These are phyloP conservation scores for Yamadazyma taylorii DNA, from an alignment of 1,139 yeast species.

Conservation along the genomic window DNA sequence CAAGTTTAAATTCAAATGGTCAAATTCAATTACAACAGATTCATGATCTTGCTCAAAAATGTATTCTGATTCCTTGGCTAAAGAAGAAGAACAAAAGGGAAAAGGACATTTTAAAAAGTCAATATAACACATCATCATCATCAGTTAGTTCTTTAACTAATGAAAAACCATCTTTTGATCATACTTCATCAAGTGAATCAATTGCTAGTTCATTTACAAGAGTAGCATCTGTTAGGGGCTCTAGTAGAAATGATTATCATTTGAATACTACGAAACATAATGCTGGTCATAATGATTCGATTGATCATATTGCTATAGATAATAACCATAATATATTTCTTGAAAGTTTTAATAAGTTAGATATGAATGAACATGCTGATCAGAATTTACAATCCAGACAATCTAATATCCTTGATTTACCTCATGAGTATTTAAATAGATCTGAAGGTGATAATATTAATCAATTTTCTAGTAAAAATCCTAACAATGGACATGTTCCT, in stretches of 20 bases:
- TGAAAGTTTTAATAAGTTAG: slow-evolving; percentile 2
- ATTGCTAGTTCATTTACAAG: slow-evolving; percentile 29
- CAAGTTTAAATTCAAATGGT: neutral
- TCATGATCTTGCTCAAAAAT: slow-evolving; percentile 58
- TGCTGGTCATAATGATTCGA: slow-evolving; percentile 6
- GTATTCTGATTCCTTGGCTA: slow-evolving; percentile 62
- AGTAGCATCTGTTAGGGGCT: slow-evolving; percentile 40
- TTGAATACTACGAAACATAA: slow-evolving; percentile 36
- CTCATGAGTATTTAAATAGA: slow-evolving; percentile 30
- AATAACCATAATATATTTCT: slow-evolving; percentile 24
- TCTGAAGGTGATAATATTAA: neutral
- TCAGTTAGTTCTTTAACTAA: slow-evolving; percentile 4
- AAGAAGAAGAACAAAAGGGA: slow-evolving; percentile 16
- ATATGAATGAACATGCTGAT: slow-evolving; percentile 9
- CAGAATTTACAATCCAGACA: slow-evolving; percentile 7
- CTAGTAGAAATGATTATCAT: slow-evolving; percentile 38
- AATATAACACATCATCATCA: slow-evolving; percentile 2
- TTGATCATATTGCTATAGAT: slow-evolving; percentile 11
- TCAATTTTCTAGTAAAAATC: neutral
- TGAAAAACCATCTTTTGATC: neutral
- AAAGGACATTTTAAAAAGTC: neutral
- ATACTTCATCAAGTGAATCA: slow-evolving; percentile 22
- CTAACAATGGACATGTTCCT: neutral
- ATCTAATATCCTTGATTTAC: slow-evolving; percentile 32
- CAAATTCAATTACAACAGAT: slow-evolving; percentile 40